phyloP scores from a whole-genome alignment of 345 rosid species.

The Rhizophora mangle region DNA sequence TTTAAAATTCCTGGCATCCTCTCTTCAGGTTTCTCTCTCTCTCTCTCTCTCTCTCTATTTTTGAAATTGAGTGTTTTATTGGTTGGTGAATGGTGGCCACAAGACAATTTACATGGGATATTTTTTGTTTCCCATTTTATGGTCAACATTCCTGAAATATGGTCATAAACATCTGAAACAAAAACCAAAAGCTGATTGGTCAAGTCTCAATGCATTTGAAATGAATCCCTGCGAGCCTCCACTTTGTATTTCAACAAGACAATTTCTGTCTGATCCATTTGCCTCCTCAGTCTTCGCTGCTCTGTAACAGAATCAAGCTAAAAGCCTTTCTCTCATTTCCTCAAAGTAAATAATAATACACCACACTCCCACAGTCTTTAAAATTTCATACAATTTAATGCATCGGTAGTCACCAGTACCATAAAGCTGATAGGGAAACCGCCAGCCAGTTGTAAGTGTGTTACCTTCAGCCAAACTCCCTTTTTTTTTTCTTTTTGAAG shows the following conservation, averaged over 20 bases:
- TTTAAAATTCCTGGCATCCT: too few species aligned
- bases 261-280: slow-evolving; percentile 8
- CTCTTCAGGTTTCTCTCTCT: too few species aligned
- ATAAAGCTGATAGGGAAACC: not conserved
- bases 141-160: too few species aligned
- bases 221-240: slow-evolving; percentile 9
- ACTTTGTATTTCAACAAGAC: slow-evolving; percentile 7
- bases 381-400: not conserved
- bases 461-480: too few species aligned
- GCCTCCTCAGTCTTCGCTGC: not conserved
- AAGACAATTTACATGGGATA: too few species aligned
- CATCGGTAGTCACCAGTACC: not conserved
- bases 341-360: not conserved
- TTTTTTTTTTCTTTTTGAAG: too few species aligned
- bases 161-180: not conserved
- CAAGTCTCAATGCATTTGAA: not conserved
- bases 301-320: not conserved
- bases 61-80: too few species aligned
- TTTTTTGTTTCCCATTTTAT: too few species aligned
- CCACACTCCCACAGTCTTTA: not conserved
- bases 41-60: too few species aligned
- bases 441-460: too few species aligned
- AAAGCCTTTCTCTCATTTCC: slow-evolving; percentile 8
- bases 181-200: slow-evolving; percentile 9
- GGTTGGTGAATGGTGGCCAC: too few species aligned